Conservation (phyloP, 345 rosid genomes). For the Eucalyptus paniculata region DNA sequence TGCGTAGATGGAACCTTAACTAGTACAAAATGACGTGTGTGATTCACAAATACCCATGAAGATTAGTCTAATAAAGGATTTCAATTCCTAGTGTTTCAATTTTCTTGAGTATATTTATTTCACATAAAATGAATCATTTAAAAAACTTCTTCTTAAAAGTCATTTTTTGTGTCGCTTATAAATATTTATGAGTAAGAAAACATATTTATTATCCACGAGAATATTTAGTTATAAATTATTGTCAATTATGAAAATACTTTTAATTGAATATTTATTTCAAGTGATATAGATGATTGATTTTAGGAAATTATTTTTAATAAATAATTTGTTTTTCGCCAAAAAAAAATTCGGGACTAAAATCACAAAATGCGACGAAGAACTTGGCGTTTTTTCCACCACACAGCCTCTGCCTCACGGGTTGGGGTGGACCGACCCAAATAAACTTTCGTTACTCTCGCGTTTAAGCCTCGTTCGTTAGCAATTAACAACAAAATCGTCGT, state of each 20-base stretch:
- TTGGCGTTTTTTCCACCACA: too few species aligned
- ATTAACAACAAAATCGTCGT: rapidly evolving
- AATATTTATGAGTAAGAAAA: neutral
- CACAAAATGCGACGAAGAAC: too few species aligned
- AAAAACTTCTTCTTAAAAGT: too few species aligned
- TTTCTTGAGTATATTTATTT: too few species aligned
- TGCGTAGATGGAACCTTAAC: neutral
- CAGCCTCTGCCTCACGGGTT: neutral
- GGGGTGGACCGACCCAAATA: too few species aligned
- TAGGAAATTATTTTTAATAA: too few species aligned
- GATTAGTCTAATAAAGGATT: too few species aligned
- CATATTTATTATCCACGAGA: neutral
- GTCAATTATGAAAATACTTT: rapidly evolving
- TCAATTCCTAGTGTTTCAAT: neutral
- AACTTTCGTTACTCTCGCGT: neutral
- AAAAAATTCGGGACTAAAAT: too few species aligned
- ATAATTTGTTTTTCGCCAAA: rapidly evolving
- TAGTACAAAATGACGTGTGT: rapidly evolving
- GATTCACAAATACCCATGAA: neutral
- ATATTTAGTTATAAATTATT: too few species aligned
- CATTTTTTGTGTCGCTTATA: too few species aligned
- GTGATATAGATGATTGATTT: rapidly evolving
- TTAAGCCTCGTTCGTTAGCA: neutral
- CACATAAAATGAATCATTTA: too few species aligned
- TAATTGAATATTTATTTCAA: too few species aligned